Percentiles rank a stretch among this genome's conserved stretches.
Conservation (phyloP, 345 rosid genomes). For the Viola odorata region DNA sequence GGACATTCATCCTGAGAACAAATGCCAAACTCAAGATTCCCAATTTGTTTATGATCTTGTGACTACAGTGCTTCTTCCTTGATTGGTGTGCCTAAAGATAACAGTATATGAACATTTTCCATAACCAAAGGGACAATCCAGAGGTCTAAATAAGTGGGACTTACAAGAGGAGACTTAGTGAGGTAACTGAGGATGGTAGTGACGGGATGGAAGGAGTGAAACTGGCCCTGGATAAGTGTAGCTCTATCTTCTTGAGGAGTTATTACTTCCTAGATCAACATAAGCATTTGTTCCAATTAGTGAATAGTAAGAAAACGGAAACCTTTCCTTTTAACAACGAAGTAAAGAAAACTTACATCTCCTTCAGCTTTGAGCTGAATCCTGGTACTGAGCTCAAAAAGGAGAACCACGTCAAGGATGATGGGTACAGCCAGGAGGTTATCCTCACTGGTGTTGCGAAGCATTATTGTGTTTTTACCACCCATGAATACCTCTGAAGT, state of each 20-base stretch:
- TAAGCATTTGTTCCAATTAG: too few relatives aligned
- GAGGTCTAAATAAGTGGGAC: conserved; percentile 7
- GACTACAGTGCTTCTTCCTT: too few relatives aligned
- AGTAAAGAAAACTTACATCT: conserved; percentile 42
- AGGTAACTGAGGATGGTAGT: conserved; percentile 98
- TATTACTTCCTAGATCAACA: too few relatives aligned
- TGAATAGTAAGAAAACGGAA: too few relatives aligned
- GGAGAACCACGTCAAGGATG: conserved; percentile 87
- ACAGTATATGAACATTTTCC: too few relatives aligned
- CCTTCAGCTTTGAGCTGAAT: conserved; percentile 78
- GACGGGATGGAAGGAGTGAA: conserved; percentile 96
- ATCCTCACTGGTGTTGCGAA: conserved; percentile 97
- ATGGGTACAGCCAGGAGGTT: conserved; percentile 97
- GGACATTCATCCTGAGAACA: too few relatives aligned
- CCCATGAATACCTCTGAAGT: conserved; percentile 99
- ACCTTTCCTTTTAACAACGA: too few relatives aligned
- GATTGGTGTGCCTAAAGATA: too few relatives aligned
- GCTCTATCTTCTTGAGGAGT: too few relatives aligned
- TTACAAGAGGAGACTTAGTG: conserved; percentile 95
- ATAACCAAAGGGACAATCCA: too few relatives aligned
- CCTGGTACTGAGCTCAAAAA: conserved; percentile 89
- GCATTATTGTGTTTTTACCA: conserved; percentile 79
- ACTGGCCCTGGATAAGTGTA: conserved; percentile 57
- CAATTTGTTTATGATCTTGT: too few relatives aligned
- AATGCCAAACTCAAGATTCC: too few relatives aligned